Conservation (phyloP, 371 early-diverging fungal species). For the Haplosporangium sp. region DNA sequence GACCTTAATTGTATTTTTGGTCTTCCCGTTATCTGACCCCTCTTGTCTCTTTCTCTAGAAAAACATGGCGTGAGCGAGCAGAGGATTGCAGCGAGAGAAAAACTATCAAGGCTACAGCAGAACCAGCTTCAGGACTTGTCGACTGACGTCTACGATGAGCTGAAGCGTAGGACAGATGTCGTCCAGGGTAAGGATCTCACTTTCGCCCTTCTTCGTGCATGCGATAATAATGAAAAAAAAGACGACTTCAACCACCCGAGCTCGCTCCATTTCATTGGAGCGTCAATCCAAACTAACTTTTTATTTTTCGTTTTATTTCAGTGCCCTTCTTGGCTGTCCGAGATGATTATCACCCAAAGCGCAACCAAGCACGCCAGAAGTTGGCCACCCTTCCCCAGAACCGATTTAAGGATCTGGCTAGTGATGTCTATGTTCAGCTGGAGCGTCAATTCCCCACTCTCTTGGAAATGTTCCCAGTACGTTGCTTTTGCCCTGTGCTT, state of each 20-base stretch:
- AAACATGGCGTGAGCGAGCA: slow-evolving; percentile 63
- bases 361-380: slow-evolving; percentile 97
- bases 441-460: slow-evolving; percentile 76
- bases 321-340: slow-evolving; percentile 89
- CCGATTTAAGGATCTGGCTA: slow-evolving; percentile 92
- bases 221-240: no score
- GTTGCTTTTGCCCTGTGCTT: slow-evolving; percentile 1
- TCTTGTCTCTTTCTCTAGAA: slow-evolving; percentile 34
- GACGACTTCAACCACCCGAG: no score
- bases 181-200: slow-evolving; percentile 63
- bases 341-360: slow-evolving; percentile 91
- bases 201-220: not conserved
- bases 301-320: slow-evolving; percentile 36
- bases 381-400: slow-evolving; percentile 87
- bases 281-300: slow-evolving; percentile 1
- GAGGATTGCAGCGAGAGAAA: slow-evolving; percentile 82
- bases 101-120: slow-evolving; percentile 81
- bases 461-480: slow-evolving; percentile 46
- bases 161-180: slow-evolving; percentile 75
- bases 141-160: slow-evolving; percentile 96
- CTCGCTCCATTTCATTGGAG: no score
- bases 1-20: not conserved
- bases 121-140: slow-evolving; percentile 94
- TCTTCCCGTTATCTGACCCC: no score
- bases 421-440: slow-evolving; percentile 91